Evolutionary conservation across 148 eudicot species (phyloP).

Genomic region (Amaranthus palmeri): DNA sequence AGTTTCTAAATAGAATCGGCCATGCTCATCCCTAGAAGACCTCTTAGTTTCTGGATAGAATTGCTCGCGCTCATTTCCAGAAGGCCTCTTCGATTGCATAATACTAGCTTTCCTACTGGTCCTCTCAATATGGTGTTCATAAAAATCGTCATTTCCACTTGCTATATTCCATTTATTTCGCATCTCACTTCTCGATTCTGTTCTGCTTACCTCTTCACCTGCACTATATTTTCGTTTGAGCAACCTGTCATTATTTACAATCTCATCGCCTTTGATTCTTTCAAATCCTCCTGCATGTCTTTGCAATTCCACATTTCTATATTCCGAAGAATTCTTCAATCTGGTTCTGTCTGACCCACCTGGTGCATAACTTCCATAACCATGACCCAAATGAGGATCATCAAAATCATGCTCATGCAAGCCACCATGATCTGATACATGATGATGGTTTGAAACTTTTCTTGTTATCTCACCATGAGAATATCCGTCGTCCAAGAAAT

Average conservation of each 20-base stretch:
- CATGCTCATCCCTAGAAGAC: constrained; percentile 20
- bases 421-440: constrained; percentile 21
- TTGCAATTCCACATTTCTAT: constrained; percentile 18
- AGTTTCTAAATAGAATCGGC: constrained; percentile 22
- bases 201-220: constrained; percentile 25
- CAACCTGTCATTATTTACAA: constrained; percentile 18
- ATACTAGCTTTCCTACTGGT: constrained; percentile 22
- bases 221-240: constrained; percentile 25
- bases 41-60: constrained; percentile 24
- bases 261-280: constrained; percentile 18
- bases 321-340: constrained; percentile 24
- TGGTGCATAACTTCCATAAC: constrained; percentile 27
- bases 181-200: constrained; percentile 12
- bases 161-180: constrained; percentile 11
- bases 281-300: constrained; percentile 15
- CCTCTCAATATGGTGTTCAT: constrained; percentile 28
- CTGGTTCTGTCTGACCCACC: constrained; percentile 28
- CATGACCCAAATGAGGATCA: constrained; percentile 23
- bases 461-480: constrained; percentile 26
- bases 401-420: constrained; percentile 24
- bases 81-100: constrained; percentile 18
- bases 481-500: constrained; percentile 28
- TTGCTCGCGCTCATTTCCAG: constrained; percentile 21
- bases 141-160: constrained; percentile 9
- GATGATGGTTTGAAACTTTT: constrained; percentile 23